Evolutionary conservation across 371 early-diverging fungal genomes (phyloP).

Genomic region (Catenaria anguillulae): DNA sequence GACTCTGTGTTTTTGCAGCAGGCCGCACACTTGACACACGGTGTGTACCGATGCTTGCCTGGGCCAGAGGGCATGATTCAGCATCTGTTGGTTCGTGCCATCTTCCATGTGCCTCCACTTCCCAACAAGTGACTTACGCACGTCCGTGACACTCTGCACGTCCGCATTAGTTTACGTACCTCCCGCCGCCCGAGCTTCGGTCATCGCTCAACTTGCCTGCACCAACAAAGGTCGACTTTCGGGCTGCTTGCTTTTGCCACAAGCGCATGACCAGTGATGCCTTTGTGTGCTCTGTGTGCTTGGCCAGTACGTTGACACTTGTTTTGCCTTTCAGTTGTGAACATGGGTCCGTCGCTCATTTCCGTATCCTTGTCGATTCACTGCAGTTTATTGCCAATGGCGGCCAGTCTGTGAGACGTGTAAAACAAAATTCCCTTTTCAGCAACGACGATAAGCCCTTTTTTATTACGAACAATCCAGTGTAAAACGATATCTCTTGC

Average conservation of each 20-base stretch:
- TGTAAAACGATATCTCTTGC: no score
- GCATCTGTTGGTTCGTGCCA: slow-evolving; percentile 51
- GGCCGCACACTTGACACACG: slow-evolving; percentile 79
- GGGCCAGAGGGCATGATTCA: slow-evolving; percentile 51
- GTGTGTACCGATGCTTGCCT: slow-evolving; percentile 49
- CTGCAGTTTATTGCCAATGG: slow-evolving; percentile 52
- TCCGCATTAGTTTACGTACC: slow-evolving; percentile 49
- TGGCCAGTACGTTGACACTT: slow-evolving; percentile 55
- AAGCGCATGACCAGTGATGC: slow-evolving; percentile 77
- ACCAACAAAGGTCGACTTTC: slow-evolving; percentile 72
- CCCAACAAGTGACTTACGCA: no score
- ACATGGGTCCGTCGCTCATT: no score
- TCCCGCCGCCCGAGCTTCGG: slow-evolving; percentile 64
- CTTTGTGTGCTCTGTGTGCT: slow-evolving; percentile 88
- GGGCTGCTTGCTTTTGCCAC: slow-evolving; percentile 95
- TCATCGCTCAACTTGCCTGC: slow-evolving; percentile 52
- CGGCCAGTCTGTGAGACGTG: slow-evolving; percentile 63
- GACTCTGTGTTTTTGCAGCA: slow-evolving; percentile 83
- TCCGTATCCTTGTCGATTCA: no score
- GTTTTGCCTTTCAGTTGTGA: neutral
- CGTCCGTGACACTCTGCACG: no score
- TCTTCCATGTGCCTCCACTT: no score
- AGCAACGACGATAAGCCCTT: no score
- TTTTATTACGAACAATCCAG: no score
- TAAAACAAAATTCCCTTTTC: slow-evolving; percentile 17